These are phyloP conservation scores for Asterella californica DNA, from an alignment of 225 moss, liverwort and hornwort genomes.

Conservation along the genomic window DNA sequence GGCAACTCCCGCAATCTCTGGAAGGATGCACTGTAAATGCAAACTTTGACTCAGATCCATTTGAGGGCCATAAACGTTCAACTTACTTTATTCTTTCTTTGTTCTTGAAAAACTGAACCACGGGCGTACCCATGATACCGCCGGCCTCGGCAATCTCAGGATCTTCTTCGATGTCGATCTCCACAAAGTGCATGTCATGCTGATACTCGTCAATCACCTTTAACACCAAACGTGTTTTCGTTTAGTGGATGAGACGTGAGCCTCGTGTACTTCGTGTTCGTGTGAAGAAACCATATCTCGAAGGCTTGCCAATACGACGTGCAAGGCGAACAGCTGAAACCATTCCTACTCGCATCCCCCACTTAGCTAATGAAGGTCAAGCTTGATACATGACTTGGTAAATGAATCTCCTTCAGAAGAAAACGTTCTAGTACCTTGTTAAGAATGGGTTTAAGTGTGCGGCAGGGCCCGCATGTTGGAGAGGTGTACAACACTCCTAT, in stretches of 20 bases:
- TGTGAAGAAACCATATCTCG: not conserved
- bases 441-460: constrained; percentile 85
- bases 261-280: not conserved
- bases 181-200: constrained; percentile 76
- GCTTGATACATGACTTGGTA: too few relatives aligned
- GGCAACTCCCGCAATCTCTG: not conserved
- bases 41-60: not conserved
- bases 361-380: not conserved
- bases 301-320: not conserved
- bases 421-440: constrained; percentile 55
- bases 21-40: not conserved
- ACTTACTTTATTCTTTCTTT: constrained; percentile 69
- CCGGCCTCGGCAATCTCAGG: constrained; percentile 99
- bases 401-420: not conserved
- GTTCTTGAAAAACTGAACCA: constrained; percentile 96
- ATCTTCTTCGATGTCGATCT: constrained; percentile 98
- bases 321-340: not conserved
- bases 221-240: not conserved
- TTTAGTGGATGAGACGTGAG: not conserved
- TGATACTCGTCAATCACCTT: constrained; percentile 93
- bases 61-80: not conserved
- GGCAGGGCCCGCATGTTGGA: constrained; percentile 93
- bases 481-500: constrained; percentile 92
- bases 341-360: not conserved
- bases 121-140: constrained; percentile 93